Evolutionary conservation across 495 filamentous ascomycete genomes (phyloP), one percentile per base, ranked within the genome.

Genomic region (Ascobolus immersus): DNA sequence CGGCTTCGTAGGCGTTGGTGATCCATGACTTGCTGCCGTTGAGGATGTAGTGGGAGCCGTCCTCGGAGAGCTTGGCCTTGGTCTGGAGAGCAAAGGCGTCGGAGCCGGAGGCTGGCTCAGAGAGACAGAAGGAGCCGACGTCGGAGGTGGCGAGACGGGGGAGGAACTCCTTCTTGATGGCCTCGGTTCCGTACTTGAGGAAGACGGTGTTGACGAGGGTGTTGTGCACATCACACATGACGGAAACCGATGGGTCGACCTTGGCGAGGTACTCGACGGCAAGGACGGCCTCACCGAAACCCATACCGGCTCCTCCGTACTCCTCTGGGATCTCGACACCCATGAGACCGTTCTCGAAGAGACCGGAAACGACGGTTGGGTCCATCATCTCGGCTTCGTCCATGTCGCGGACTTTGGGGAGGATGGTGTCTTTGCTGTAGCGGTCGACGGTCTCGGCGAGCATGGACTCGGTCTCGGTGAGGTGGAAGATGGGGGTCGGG

Each of bases 21-120:
- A 99, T 99, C 86, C 86, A 99, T 84, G 93, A 94, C 64, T 99
- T 99, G 49, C 65, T 69, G 32, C 86, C 86, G 34, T 68, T 76
- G 50, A 99, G 72, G 52, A 64, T 73, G 55, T 77, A 94, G 12
- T 81, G 77, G 40, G 71, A 66, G 13, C 55, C 58, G n/a, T 62
- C 63, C 22, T 72, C 63, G 17, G 69, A 74, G 52, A 71, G 72
- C 42, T 62, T 60, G 17, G 86, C 86, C 51, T 74, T 75, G 33
- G 86, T 93, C 38, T 76, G 69, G 33, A 99, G 67, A 0, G 89
- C 89, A 50, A 99, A 99, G 12, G 86, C 89, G 54, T 99, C 86
- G 6, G 77, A 84, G 3, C 86, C 86, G 20, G 78, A 90, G 1
- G 72, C 71, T 3, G 86, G 89, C 55, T 99, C 86, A 12, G 78